A percentile compares a stretch with the other conserved stretches of the same genome.
Conservation (phyloP, 192 early-diverging fungal species). For the Dissophora globulifera region DNA sequence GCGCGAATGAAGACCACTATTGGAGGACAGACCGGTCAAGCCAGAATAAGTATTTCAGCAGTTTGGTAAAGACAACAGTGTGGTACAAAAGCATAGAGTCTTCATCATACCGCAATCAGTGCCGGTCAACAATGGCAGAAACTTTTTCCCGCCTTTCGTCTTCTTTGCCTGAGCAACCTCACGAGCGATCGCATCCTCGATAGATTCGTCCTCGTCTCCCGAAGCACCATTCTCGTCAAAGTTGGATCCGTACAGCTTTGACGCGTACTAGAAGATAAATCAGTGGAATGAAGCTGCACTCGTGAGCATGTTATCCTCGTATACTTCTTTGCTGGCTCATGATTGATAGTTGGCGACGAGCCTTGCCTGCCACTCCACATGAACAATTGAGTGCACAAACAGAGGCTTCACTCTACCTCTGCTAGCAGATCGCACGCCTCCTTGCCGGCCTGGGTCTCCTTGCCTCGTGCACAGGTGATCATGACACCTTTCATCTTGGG, state of each 20-base stretch:
- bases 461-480: constrained; percentile 59
- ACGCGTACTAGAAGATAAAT: constrained; percentile 32
- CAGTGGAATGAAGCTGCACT: too few species aligned
- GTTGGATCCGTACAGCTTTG: constrained; percentile 37
- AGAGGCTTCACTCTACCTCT: constrained; percentile 57
- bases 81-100: neutral
- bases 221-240: constrained; percentile 16
- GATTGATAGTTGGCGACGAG: too few species aligned
- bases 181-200: constrained; percentile 64
- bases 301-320: too few species aligned
- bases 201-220: constrained; percentile 57
- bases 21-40: neutral
- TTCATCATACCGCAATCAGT: constrained; percentile 60
- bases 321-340: too few species aligned
- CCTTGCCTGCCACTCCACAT: too few species aligned
- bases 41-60: neutral
- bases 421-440: constrained; percentile 63
- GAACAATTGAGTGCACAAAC: too few species aligned
- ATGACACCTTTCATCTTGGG: constrained; percentile 62
- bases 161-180: constrained; percentile 63
- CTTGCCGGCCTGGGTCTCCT: constrained; percentile 54
- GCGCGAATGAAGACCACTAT: constrained; percentile 63
- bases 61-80: too few species aligned
- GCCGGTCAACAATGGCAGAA: constrained; percentile 58
- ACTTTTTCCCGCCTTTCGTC: constrained; percentile 55